Evolutionary conservation across 148 eudicot species (phyloP), one percentile per base, ranked within the genome.

Genomic region (Salicornia ramosissima): DNA sequence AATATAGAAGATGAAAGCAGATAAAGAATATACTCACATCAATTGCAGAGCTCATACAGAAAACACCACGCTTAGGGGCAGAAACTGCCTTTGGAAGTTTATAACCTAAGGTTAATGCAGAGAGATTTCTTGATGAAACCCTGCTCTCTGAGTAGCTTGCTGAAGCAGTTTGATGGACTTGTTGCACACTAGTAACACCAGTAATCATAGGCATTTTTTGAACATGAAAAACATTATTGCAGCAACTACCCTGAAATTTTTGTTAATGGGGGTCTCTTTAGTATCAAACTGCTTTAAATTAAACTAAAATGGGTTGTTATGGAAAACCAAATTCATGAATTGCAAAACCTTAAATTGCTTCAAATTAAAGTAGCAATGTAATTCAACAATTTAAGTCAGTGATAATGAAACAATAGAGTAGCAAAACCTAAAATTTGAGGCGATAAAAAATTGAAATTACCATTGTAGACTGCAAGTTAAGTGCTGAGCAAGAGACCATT

Each of bases 401-500:
- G n/a, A 6, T 11, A 36, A 0, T 21, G 3, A 62, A 21, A 14
- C 4, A 39, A 39, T 22, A 31, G 8, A 5, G 14, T 2, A 16
- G 16, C 28, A 31, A 25, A 54, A 1, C 16, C 1, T 31, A 8
- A 34, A 11, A 5, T 28, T 34, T 62, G 10, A 62, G 21, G 21
- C 10, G 7, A 2, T 12, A 42, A 40, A 63, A 34, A 19, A 8
- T 63, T 63, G 64, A 60, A 9, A 36, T n/a, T 24, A 64, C 49
- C 49, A 34, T 62, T 1, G 39, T 45, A 0, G 50, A 24, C 10
- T 63, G 67, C 31, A 60, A 49, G 60, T 22, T 71, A 26, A 61
- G 29, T 9, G 60, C 36, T 24, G 68, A 71, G 63, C 29, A 64
- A 40, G 69, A 51, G 10, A 22, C 69, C 75, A 72, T 72, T 16